Percentiles rank a stretch among this genome's conserved stretches.
phyloP scores from a whole-genome alignment of 805 yeast genomes.

The Hanseniaspora osmophila region DNA sequence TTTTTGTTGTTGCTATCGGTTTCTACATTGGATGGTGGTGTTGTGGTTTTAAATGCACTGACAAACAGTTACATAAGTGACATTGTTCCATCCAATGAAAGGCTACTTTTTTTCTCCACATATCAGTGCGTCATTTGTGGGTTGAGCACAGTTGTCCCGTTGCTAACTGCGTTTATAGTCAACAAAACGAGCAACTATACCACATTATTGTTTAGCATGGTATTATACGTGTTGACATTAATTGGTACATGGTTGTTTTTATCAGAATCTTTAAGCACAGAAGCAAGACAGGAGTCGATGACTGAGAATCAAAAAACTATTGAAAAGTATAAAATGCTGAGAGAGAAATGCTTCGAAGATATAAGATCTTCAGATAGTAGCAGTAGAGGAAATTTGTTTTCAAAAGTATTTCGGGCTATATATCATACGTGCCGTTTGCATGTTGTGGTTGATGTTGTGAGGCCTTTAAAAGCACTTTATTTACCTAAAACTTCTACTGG shows the following conservation, averaged over 20 bases:
- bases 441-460: constrained; percentile 27
- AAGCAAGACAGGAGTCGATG: constrained; percentile 25
- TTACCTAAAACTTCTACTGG: constrained; percentile 3
- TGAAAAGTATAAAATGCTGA: not conserved
- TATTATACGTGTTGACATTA: constrained; percentile 4
- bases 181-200: constrained; percentile 3
- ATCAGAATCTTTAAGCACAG: constrained; percentile 49
- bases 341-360: not conserved
- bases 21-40: constrained; percentile 10
- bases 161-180: constrained; percentile 10
- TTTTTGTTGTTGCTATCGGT: constrained; percentile 5
- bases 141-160: constrained; percentile 11
- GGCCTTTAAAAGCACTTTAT: constrained; percentile 11
- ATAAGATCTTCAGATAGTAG: not conserved
- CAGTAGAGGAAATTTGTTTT: not conserved
- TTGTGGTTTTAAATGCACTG: constrained; percentile 12
- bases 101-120: constrained; percentile 8
- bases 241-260: constrained; percentile 14
- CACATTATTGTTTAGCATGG: not conserved
- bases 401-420: not conserved
- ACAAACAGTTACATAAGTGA: constrained; percentile 13
- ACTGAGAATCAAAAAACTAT: constrained; percentile 25
- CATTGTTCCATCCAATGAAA: constrained; percentile 6
- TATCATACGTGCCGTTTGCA: not conserved
- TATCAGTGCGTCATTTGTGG: constrained; percentile 11